Base-by-base conservation (phyloP, 2,329 filamentous ascomycete genomes). In the Metarhizium robertsii region DNA sequence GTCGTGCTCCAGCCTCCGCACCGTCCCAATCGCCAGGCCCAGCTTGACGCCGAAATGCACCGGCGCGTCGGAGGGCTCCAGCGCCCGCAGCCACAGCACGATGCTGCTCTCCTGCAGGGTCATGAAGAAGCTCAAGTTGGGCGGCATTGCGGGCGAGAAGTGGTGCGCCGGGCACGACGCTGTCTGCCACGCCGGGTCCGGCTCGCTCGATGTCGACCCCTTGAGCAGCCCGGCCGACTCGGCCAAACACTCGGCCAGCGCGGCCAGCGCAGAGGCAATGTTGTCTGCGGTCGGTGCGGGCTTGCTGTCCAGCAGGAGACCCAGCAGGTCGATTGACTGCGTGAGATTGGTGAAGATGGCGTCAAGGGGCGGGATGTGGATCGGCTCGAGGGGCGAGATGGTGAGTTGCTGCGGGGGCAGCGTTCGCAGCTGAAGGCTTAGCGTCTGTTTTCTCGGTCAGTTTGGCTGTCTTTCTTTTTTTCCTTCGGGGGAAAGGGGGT, bases 241-340 rank as follows among this genome's bases (percentile, higher is more conserved):
- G 55, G 80, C 71, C 42, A 86, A 74, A 46, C 83, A 75, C 55
- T 79, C 75, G 55, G 80, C 70, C 42, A 86, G 74, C 42, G 84
- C 71, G 50, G 76, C 74, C 29, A 86, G 75, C 57, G 83, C 80
- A 7, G 77, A 75, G 34, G 78, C 71, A 34, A 85, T 74, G 55
- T 82, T 80, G 29, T 69, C 76, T 73, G 65, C 84, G 70, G 72
- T 84, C 79, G 55, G 60, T 74, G 57, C 30, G 76, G 64, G 83
- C 79, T 67, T 83, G 83, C 64, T 61, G 53, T 85, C 86, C 32
- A 87, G 79, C 48, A 87, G 90, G 16, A 95, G 80, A 63, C 87
- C 83, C 52, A 96, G 84, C 50, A 95, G 83, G 69, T 95, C 90
- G 59, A 96, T 81, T 56, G 89, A 86, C 64, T 90, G 83, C 58